A percentile compares a stretch with the other conserved stretches of the same genome.
phyloP scores from a whole-genome alignment of 441 rosid genomes.

The Croton laevigatus region DNA sequence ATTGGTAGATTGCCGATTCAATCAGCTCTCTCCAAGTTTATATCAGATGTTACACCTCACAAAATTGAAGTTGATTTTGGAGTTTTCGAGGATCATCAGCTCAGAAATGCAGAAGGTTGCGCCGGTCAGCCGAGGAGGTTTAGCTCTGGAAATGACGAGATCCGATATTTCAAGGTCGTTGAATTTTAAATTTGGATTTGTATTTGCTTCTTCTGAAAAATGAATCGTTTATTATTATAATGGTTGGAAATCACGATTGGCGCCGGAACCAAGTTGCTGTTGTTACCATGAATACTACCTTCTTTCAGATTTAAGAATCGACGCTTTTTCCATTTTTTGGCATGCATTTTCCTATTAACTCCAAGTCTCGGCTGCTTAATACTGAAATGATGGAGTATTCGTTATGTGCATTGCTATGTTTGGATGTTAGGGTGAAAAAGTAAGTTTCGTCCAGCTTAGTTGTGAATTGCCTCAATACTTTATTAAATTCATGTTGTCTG shows the following conservation, averaged over 20 bases:
- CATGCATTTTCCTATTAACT: background rate
- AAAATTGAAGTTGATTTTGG: conserved; percentile 31
- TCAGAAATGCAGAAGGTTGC: conserved; percentile 10
- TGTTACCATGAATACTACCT: background rate
- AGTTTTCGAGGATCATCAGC: conserved; percentile 25
- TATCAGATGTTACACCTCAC: conserved; percentile 52
- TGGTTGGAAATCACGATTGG: background rate
- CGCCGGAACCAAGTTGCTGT: background rate
- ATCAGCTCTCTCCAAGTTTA: conserved; percentile 55
- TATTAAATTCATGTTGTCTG: background rate
- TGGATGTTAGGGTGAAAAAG: conserved; percentile 4
- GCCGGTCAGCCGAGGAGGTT: conserved; percentile 14
- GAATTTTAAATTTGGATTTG: conserved; percentile 9
- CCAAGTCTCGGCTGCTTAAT: too few relatives aligned
- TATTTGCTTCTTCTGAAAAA: background rate
- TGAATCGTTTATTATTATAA: background rate
- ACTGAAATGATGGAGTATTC: background rate
- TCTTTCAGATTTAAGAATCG: background rate
- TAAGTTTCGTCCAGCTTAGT: background rate
- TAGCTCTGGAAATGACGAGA: background rate
- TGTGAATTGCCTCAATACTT: background rate
- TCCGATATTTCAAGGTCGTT: background rate
- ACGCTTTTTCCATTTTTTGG: background rate
- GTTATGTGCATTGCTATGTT: background rate
- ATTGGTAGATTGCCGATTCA: conserved; percentile 45